Percentiles rank a stretch among this genome's conserved stretches.
phyloP scores from a whole-genome alignment of 225 moss, liverwort and hornwort species.

The Pseudoscleropodium purum region DNA sequence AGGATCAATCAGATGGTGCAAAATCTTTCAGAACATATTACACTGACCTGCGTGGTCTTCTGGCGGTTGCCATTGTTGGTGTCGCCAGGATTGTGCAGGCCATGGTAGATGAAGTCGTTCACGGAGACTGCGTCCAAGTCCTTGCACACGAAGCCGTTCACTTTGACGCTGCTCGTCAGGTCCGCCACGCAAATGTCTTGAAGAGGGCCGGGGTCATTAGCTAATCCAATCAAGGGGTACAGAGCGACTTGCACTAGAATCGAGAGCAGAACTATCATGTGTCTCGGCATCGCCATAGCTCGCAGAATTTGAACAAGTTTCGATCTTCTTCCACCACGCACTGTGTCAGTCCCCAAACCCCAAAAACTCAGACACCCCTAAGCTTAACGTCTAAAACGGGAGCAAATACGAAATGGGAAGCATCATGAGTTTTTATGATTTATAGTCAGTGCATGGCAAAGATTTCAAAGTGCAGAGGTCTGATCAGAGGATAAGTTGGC shows the following conservation, averaged over 20 bases:
- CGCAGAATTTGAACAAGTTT: background rate
- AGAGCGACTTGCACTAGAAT: background rate
- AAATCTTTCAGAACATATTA: background rate
- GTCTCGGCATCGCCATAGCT: background rate
- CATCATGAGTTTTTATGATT: background rate
- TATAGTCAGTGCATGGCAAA: background rate
- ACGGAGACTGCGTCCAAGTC: background rate
- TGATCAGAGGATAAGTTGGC: background rate
- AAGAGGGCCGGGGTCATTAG: conserved; percentile 12
- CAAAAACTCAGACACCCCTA: background rate
- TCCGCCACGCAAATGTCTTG: conserved; percentile 32
- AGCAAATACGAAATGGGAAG: background rate
- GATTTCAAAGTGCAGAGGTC: background rate
- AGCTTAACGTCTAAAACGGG: background rate
- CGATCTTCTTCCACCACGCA: background rate
- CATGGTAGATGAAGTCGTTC: conserved; percentile 17
- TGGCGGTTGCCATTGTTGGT: conserved; percentile 20
- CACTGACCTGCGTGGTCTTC: background rate
- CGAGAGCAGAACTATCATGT: background rate
- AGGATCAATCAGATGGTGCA: background rate
- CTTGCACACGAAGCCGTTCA: conserved; percentile 31
- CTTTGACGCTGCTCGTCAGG: background rate
- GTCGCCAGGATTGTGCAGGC: conserved; percentile 4
- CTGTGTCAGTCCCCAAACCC: background rate
- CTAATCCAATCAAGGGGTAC: background rate